Percentiles rank a stretch among this genome's conserved stretches.
phyloP scores from a whole-genome alignment of 768 basidiomycete species.

The Suillus ampliporus region DNA sequence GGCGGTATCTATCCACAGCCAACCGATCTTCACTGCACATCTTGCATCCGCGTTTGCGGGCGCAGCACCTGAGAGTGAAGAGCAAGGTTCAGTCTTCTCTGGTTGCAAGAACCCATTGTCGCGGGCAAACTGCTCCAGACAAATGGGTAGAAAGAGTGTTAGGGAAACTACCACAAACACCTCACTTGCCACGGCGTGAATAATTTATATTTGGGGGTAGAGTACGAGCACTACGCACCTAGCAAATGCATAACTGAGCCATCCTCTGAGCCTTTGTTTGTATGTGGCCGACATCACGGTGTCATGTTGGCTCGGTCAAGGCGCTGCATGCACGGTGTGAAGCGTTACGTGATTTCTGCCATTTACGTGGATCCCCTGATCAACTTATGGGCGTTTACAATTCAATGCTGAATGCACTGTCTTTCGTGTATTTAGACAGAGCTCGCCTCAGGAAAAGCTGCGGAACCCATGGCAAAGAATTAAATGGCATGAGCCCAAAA shows the following conservation, averaged over 20 bases:
- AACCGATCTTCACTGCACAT: slow-evolving; percentile 83
- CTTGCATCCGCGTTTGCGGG: slow-evolving; percentile 45
- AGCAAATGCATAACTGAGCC: slow-evolving; percentile 87
- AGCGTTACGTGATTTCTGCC: background rate
- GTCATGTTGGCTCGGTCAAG: background rate
- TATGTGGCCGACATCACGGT: slow-evolving; percentile 11
- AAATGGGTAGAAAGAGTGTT: slow-evolving; percentile 83
- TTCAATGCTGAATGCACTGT: background rate
- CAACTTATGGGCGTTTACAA: background rate
- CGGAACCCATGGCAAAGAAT: too few species aligned
- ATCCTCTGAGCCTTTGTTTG: slow-evolving; percentile 59
- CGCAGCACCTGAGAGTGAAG: slow-evolving; percentile 18
- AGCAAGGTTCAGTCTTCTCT: slow-evolving; percentile 67
- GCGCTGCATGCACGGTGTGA: too few species aligned
- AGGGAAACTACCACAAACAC: slow-evolving; percentile 83
- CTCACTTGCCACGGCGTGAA: slow-evolving; percentile 51
- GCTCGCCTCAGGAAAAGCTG: background rate
- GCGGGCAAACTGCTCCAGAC: slow-evolving; percentile 86
- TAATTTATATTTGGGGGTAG: background rate
- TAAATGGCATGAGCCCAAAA: too few species aligned
- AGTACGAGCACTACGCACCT: slow-evolving; percentile 48
- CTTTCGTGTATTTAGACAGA: background rate
- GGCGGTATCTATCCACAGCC: slow-evolving; percentile 89
- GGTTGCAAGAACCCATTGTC: slow-evolving; percentile 86
- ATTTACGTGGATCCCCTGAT: background rate